phyloP scores from a whole-genome alignment of 2,329 filamentous ascomycete genomes.

The Neodidymelliopsis sp. region DNA sequence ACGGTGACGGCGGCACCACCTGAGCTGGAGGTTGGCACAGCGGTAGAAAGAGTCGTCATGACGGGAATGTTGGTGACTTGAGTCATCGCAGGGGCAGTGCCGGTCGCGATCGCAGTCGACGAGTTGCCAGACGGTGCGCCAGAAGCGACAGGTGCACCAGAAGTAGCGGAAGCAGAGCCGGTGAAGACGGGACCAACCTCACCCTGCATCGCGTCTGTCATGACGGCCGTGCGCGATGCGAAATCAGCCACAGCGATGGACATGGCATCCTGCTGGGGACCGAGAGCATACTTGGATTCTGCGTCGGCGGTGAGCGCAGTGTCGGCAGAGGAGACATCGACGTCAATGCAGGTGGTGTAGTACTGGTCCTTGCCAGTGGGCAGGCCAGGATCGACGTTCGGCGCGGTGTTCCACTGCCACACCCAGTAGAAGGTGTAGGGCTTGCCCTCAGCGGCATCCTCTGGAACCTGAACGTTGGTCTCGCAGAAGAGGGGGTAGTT shows the following conservation, averaged over 20 bases:
- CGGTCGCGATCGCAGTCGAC: slow-evolving; percentile 7
- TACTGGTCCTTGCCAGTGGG: slow-evolving; percentile 62
- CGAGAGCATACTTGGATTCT: slow-evolving; percentile 33
- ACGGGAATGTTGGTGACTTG: slow-evolving; percentile 26
- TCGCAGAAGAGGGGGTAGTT: slow-evolving; percentile 76
- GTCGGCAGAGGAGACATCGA: slow-evolving; percentile 53
- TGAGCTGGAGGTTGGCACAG: slow-evolving; percentile 9
- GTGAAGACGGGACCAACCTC: slow-evolving; percentile 40
- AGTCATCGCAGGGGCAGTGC: slow-evolving; percentile 13
- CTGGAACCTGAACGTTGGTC: slow-evolving; percentile 77
- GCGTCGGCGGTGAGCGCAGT: slow-evolving; percentile 27
- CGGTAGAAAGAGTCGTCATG: slow-evolving; percentile 24
- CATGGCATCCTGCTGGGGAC: slow-evolving; percentile 53
- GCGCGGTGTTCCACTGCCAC: slow-evolving; percentile 77
- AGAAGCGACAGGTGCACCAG: slow-evolving; percentile 3
- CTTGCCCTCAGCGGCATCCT: slow-evolving; percentile 66
- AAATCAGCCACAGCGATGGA: slow-evolving; percentile 50
- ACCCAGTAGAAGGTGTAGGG: slow-evolving; percentile 91
- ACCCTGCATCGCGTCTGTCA: slow-evolving; percentile 35
- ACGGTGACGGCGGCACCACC: slow-evolving; percentile 26
- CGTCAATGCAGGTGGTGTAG: slow-evolving; percentile 66
- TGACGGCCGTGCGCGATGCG: slow-evolving; percentile 51
- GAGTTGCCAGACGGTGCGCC: slow-evolving; percentile 9
- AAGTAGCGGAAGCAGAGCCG: slow-evolving; percentile 18
- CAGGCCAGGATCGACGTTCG: slow-evolving; percentile 47